Conservation (phyloP, 2,329 filamentous ascomycete species). For the Diaporthe aspalathi region DNA sequence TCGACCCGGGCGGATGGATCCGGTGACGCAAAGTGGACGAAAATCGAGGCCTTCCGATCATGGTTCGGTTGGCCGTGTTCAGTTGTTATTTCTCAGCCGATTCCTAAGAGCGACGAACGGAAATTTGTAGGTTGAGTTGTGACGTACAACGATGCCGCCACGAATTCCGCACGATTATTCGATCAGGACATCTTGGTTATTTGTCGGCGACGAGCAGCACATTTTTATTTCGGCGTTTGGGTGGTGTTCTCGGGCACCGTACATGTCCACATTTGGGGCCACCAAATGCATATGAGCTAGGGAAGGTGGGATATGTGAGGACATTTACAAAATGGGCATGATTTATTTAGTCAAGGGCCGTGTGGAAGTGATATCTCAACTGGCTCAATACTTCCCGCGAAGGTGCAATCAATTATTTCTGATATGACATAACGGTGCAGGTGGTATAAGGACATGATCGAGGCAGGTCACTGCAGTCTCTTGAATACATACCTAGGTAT, state of each 20-base stretch:
- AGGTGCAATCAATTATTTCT: too few species aligned
- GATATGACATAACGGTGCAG: too few species aligned
- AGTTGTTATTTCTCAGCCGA: neutral
- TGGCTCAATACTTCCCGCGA: neutral
- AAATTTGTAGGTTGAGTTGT: too few species aligned
- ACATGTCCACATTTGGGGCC: neutral
- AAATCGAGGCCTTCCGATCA: neutral
- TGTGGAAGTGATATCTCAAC: neutral
- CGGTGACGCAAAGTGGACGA: too few species aligned
- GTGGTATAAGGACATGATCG: too few species aligned
- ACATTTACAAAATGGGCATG: neutral
- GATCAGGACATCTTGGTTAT: too few species aligned
- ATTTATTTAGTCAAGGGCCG: neutral
- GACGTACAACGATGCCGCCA: neutral
- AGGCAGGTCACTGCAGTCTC: too few species aligned
- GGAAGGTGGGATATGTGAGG: neutral
- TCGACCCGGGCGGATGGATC: fast-evolving
- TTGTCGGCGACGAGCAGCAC: neutral
- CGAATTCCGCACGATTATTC: neutral
- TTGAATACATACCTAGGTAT: too few species aligned
- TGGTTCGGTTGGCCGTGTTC: neutral
- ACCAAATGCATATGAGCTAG: neutral
- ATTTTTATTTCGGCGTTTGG: neutral
- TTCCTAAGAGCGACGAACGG: neutral
- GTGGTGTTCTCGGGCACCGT: neutral